Conservation (phyloP, 805 yeast genomes). For the Debaryomyces prosopidis region DNA sequence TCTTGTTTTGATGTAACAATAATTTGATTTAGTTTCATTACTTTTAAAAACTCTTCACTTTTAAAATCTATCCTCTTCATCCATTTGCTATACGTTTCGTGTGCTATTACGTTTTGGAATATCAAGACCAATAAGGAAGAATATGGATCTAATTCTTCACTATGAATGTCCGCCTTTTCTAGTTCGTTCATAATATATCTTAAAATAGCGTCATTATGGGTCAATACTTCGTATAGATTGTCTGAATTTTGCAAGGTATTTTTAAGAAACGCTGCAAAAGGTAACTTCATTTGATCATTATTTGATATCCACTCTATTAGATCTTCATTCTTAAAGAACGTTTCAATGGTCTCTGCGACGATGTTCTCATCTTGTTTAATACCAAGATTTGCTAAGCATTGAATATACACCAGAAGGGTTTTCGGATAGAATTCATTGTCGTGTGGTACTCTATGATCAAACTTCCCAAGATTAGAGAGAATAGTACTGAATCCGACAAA, state of each 20-base stretch:
- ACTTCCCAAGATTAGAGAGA: constrained; percentile 7
- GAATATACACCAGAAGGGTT: constrained; percentile 18
- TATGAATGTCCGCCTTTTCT: constrained; percentile 11
- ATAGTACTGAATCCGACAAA: constrained; percentile 7
- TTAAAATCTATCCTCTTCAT: constrained; percentile 3
- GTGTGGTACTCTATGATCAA: constrained; percentile 3
- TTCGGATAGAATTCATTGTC: constrained; percentile 12
- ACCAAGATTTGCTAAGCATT: constrained; percentile 24
- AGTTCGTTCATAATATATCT: constrained; percentile 8
- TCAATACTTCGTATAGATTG: constrained; percentile 13
- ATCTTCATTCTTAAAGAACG: constrained; percentile 5
- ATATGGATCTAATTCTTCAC: constrained; percentile 7
- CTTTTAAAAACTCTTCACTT: constrained; percentile 3
- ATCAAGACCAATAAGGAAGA: constrained; percentile 20
- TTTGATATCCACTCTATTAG: neutral
- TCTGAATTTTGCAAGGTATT: constrained; percentile 8
- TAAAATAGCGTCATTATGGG: constrained; percentile 6
- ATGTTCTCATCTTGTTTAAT: constrained; percentile 25
- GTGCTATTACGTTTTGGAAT: constrained; percentile 20
- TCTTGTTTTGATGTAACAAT: constrained; percentile 37
- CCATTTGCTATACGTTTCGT: constrained; percentile 34
- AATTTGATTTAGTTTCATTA: constrained; percentile 31
- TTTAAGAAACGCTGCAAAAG: constrained; percentile 5
- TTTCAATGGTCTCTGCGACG: constrained; percentile 2
- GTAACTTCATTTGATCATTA: constrained; percentile 10